Evolutionary conservation across 2,329 filamentous ascomycete species (phyloP).

Genomic region (Venturia carpophila): DNA sequence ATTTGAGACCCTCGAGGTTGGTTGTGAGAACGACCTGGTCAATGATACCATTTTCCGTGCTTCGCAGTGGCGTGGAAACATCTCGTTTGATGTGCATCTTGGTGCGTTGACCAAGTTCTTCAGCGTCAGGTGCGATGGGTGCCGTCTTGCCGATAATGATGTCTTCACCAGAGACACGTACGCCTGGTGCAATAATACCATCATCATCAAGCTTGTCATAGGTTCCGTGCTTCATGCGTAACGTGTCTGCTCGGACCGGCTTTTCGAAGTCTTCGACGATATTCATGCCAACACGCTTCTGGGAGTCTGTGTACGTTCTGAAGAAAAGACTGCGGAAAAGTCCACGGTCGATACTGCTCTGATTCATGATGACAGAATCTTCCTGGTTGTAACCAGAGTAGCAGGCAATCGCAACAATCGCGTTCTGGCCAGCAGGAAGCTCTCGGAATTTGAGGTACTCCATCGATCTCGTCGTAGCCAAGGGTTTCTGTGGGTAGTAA

Average conservation of each 20-base stretch:
- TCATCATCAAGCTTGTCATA: constrained; percentile 98
- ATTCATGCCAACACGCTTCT: constrained; percentile 91
- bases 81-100: constrained; percentile 88
- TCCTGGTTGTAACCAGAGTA: constrained; percentile 99
- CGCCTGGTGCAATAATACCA: constrained; percentile 86
- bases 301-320: constrained; percentile 91
- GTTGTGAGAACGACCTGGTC: constrained; percentile 91
- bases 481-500: constrained; percentile 96
- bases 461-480: constrained; percentile 95
- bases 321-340: constrained; percentile 97
- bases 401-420: constrained; percentile 93
- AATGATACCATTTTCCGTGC: constrained; percentile 93
- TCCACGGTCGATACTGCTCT: constrained; percentile 95
- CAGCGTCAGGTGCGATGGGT: constrained; percentile 83
- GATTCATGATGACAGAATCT: constrained; percentile 99
- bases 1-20: constrained; percentile 86
- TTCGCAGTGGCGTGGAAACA: constrained; percentile 87
- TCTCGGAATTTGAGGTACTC: constrained; percentile 98
- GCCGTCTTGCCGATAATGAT: constrained; percentile 99
- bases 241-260: constrained; percentile 76
- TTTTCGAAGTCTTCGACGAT: constrained; percentile 94
- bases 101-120: constrained; percentile 87
- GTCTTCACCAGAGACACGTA: constrained; percentile 92
- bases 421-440: constrained; percentile 92
- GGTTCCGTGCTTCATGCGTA: constrained; percentile 87